Base-by-base conservation (phyloP, 441 rosid species). In the California macrophylla region DNA sequence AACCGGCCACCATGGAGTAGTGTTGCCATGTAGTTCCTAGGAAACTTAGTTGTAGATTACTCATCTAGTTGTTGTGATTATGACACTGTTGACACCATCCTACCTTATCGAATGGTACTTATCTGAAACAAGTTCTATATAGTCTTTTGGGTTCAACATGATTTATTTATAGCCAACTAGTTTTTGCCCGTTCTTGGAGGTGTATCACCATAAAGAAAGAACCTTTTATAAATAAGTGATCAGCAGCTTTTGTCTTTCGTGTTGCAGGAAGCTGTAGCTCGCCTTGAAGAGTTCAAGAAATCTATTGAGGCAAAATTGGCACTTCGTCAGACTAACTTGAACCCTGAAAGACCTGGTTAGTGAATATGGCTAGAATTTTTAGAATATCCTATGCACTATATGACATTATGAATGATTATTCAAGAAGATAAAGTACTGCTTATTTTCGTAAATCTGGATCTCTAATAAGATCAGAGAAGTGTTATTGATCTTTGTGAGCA, bases 291-390 rank as follows among this genome's bases (percentile, higher is more conserved):
- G 81, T 81, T 85, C 52, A 86, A 80, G 87, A 89, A 84, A 74
- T 83, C 83, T 0, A 69, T 83, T 1, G 98, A 92, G 77, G 89
- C 91, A 16, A 95, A 92, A 79, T 40, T 86, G 83, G 77, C 89
- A 74, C 99, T 95, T 84, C 99, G 99, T 74, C 97, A 86, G 56
- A 87, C 77, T 71, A 92, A 94, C 66, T 82, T 92, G 82, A 91
- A 89, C 82, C 97, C 99, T 34, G 96, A 89, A 78, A 83, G 98
- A 65, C 97, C 96, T 76, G 98, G 98, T 95, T 71, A 71, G 87
- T 81, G 18, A 69, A 64, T 24, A n/a, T 68, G 66, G 6, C 66
- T 26, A 23, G 34, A 64, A 40, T 52, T 71, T 71, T 42, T 32
- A 66, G 50, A 0, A 68, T 4, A 10, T 26, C 20, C 62, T 36